Conservation (phyloP, 345 rosid species). For the Odontarrhena argentea region DNA sequence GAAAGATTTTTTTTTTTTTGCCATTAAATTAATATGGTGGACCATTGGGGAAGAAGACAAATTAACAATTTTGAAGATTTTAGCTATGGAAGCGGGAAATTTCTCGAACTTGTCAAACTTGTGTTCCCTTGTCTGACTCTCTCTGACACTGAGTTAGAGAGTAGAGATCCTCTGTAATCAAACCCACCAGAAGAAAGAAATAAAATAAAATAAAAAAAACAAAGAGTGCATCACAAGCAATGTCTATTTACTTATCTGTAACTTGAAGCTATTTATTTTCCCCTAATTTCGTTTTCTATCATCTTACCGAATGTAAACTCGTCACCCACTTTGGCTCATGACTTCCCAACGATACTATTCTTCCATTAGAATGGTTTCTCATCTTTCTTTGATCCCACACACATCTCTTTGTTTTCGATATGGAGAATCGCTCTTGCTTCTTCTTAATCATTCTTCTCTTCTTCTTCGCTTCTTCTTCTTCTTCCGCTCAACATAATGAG, state of each 20-base stretch:
- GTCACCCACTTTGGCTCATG: constrained; percentile 68
- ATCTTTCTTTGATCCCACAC: constrained; percentile 33
- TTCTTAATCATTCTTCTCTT: constrained; percentile 42
- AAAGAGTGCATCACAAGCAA: constrained; percentile 31
- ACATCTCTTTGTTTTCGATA: constrained; percentile 38
- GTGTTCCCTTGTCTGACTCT: constrained; percentile 57
- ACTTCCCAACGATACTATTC: constrained; percentile 60
- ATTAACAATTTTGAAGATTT: constrained; percentile 30
- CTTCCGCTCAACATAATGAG: constrained; percentile 45
- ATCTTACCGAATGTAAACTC: constrained; percentile 63
- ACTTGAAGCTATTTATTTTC: constrained; percentile 75
- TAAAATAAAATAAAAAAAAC: no score
- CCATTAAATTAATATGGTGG: constrained; percentile 22
- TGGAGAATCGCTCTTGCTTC: constrained; percentile 48
- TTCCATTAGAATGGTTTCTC: constrained; percentile 44
- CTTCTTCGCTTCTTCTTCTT: constrained; percentile 33
- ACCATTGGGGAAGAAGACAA: constrained; percentile 29
- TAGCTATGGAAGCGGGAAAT: constrained; percentile 39
- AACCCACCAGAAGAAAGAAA: background rate
- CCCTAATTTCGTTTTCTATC: constrained; percentile 38
- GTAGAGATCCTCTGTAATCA: constrained; percentile 20
- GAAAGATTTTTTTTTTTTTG: background rate
- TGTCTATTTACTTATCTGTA: constrained; percentile 46
- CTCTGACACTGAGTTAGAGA: constrained; percentile 23
- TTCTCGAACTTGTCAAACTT: constrained; percentile 52